Base-by-base conservation (phyloP, 2,329 filamentous ascomycete genomes). In the Nectriaceae sp. region DNA sequence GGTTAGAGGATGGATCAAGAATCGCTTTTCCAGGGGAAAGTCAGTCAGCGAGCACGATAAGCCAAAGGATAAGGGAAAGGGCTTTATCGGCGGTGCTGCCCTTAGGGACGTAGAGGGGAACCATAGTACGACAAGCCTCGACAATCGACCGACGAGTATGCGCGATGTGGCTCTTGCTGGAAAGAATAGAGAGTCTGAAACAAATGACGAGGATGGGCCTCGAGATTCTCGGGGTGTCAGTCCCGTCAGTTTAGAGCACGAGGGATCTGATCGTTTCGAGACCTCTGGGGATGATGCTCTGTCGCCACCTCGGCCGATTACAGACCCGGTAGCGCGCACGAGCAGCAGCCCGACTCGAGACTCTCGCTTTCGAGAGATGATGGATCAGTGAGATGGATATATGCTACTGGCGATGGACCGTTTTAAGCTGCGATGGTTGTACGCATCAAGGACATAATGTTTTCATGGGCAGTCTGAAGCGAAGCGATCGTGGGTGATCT, bases 321-420 rank as follows among this genome's bases (percentile, higher is more conserved):
- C 55, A 26, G 70, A 71, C 11, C 56, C 63, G 15, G 61, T 57
- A 0, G 55, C 54, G 18, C 64, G 66, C n/a, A 68, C 71, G 40
- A 74, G 74, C 40, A 72, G 72, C 43, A 84, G 80, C 62, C 80
- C 81, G 1, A 75, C 68, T 4, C 70, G 82, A 44, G 79, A 80
- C 52, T 83, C 82, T 33, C 78, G 73, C 56, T 87, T 87, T 55
- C 72, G 71, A 40, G 83, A 87, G 67, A 77, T 79, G 53, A 74
- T 85, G 46, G 62, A 69, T 37, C 57, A 53, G 24, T 68, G 52
- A 65, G 29, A 18, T 40, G n/a, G 33, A 22, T 19, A 18, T 19
- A 40, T 19, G 15, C 16, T 29, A 13, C 24, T 6, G 24, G 6
- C 24, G 24, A 13, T 29, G 24, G 24, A 29, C n/a, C n/a, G n/a